Conservation (phyloP, 2,329 filamentous ascomycete genomes). For the Ophiognomonia clavigignenti-juglandacearum region DNA sequence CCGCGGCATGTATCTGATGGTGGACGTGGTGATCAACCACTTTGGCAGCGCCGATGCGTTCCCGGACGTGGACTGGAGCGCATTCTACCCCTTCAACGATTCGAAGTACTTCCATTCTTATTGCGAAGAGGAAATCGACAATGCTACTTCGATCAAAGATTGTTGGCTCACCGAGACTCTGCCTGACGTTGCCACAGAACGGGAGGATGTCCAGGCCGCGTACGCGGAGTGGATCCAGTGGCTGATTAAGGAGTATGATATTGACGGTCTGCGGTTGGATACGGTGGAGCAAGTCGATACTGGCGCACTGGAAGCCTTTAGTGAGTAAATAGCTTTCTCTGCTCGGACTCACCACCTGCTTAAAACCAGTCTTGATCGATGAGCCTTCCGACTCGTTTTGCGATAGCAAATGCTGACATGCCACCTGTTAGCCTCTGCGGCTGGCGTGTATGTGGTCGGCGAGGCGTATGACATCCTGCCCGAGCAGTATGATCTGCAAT, state of each 20-base stretch:
- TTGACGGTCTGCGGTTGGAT: slow-evolving; percentile 54
- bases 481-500: slow-evolving; percentile 40
- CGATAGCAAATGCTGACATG: no score
- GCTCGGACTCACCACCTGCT: neutral
- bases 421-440: slow-evolving; percentile 24
- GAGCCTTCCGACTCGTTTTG: neutral
- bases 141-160: neutral
- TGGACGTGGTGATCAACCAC: slow-evolving; percentile 57
- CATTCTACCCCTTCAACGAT: slow-evolving; percentile 18
- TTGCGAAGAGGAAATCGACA: neutral
- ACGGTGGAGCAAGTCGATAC: slow-evolving; percentile 53
- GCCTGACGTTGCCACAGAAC: slow-evolving; percentile 54
- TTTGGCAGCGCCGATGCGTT: slow-evolving; percentile 30
- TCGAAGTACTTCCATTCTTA: slow-evolving; percentile 22
- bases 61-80: slow-evolving; percentile 16
- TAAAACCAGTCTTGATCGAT: neutral
- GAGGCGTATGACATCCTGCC: slow-evolving; percentile 45
- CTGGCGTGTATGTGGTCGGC: slow-evolving; percentile 52
- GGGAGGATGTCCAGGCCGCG: slow-evolving; percentile 37
- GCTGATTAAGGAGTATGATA: slow-evolving; percentile 51
- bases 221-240: slow-evolving; percentile 51
- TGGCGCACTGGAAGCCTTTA: slow-evolving; percentile 45
- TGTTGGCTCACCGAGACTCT: slow-evolving; percentile 22
- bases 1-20: slow-evolving; percentile 49
- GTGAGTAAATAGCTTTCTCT: slow-evolving; percentile 5